Evolutionary conservation across 2,329 filamentous ascomycete species (phyloP).

Genomic region (Botrytis cinerea): DNA sequence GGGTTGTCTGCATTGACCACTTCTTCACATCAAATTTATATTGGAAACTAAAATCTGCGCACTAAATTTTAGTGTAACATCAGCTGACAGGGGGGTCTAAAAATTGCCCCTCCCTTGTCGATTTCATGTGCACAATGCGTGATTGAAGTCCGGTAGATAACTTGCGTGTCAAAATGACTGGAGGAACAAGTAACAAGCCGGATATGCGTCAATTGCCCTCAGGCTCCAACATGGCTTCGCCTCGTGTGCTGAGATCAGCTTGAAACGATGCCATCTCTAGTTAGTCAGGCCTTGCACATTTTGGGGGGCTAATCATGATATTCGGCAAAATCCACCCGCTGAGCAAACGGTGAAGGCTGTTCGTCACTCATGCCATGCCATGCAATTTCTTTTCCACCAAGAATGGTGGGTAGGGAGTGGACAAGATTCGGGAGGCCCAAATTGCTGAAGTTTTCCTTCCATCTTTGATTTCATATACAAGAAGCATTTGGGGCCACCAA

Average conservation of each 20-base stretch:
- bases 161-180: not conserved
- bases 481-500: not conserved
- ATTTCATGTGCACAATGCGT: not conserved
- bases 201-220: not conserved
- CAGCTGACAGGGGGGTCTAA: not conserved
- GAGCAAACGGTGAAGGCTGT: not conserved
- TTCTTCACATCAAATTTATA: not conserved
- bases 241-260: not conserved
- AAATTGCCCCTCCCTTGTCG: not conserved
- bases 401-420: not conserved
- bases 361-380: not conserved
- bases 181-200: not conserved
- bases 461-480: not conserved
- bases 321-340: not conserved
- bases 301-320: not conserved
- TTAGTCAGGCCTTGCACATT: not conserved
- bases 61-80: slow-evolving; percentile 2
- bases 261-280: not conserved
- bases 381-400: not conserved
- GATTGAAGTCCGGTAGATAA: not conserved
- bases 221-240: not conserved
- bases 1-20: slow-evolving; percentile 1
- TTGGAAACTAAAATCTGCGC: not conserved
- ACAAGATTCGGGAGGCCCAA: not conserved
- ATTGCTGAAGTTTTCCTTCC: not conserved